Evolutionary conservation across 805 yeast genomes (phyloP), one percentile per base, ranked within the genome.

Genomic region (Myxozyma geophila): DNA sequence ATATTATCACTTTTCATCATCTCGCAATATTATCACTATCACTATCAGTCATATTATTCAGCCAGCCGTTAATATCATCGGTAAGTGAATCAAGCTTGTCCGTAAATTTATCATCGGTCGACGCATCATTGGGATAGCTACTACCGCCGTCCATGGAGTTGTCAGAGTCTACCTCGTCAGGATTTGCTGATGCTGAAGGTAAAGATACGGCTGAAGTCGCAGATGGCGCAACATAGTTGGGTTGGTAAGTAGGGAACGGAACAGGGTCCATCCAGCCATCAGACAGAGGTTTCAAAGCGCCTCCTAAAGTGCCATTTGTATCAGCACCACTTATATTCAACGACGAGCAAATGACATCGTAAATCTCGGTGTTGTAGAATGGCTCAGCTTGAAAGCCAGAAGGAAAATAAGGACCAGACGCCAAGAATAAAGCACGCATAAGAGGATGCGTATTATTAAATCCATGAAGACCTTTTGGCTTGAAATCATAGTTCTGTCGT

Each of bases 371-470:
- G 73, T 91, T 93, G 10, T 80, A 76, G 70, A 92, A 88, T 3
- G 97, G 96, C 66, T 77, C 74, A 23, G 84, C 77, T 68, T 78
- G 78, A 19, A 70, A 59, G 6, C 79, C 75, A 19, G 79, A 75
- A 3, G 56, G 48, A 74, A 92, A 92, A 71, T 82, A 89, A 0
- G 97, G 97, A 0, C 98, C 98, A 1, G 81, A 74, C 0, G 88
- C 96, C 47, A 90, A 70, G 73, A 93, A 92, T 9, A 90, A 70
- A 0, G 96, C 92, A 56, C 96, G 78, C 97, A 92, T 92, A 62
- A 91, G 77, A 7, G 87, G 82, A 65, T 87, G 90, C 0, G 87
- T 81, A 71, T 88, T 89, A 71, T 88, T 85, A 74, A 90, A 92
- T 1, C 98, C 98, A 75, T 90, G 96, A 0, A 88, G 88, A 8